Evolutionary conservation across 116 monocot genomes (phyloP), one percentile per base, ranked within the genome.

Genomic region (Phalaenopsis hybrid): DNA sequence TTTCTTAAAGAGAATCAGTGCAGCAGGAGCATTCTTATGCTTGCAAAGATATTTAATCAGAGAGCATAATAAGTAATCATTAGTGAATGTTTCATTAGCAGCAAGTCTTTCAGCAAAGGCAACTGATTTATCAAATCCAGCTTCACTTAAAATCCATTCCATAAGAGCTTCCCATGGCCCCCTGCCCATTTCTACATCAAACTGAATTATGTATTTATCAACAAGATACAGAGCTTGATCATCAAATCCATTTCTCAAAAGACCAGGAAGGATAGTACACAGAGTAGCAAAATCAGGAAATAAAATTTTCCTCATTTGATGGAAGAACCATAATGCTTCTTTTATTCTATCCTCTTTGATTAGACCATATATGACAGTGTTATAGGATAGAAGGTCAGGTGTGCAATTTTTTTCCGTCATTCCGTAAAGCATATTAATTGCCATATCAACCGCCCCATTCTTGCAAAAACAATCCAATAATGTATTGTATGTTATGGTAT

Each of bases 311-410:
- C 81, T 93, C 95, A 95, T 95, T 34, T 92, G 95, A 85, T 88
- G 86, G 78, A 92, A 99, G 82, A 99, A 87, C 93, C 89, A 93
- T n/a, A 99, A 88, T 69, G 99, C 93, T 63, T 86, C 86, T 63
- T 78, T 57, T 69, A 87, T 59, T 86, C 92, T 89, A 44, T 86
- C 87, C 49, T 86, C 92, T 85, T 89, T 91, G 78, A 88, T 85
- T 44, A 99, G 83, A 81, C 99, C 93, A 86, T 92, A 74, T 0
- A 99, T 92, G 50, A 99, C 84, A 37, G 90, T 95, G 82, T 95
- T 99, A 86, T 95, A 95, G 58, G 95, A 93, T 70, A 90, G 50
- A 80, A 92, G 81, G 77, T 95, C 99, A 55, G 95, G 99, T n/a
- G 69, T 69, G 63, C 88, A 91, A 49, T 79, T 79, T 69, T 76